phyloP scores from a whole-genome alignment of 139 green algal genomes.

The Pycnococcus provasolii region DNA sequence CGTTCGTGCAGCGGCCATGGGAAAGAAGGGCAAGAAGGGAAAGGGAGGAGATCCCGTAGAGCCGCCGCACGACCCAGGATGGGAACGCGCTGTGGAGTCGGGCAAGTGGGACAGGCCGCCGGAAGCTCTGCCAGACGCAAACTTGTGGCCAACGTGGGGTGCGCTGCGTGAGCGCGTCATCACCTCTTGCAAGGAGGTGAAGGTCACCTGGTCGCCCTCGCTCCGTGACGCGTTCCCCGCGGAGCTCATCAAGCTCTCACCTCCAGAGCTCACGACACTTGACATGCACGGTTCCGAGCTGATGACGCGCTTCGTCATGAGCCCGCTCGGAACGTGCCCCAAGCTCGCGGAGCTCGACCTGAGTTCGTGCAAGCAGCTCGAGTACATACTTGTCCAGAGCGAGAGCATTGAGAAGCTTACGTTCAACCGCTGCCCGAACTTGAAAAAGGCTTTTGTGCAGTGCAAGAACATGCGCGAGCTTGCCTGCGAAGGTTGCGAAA shows the following conservation, averaged over 20 bases:
- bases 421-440: slow-evolving; percentile 36
- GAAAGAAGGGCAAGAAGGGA: slow-evolving; percentile 45
- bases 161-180: slow-evolving; percentile 59
- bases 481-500: slow-evolving; percentile 35
- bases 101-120: slow-evolving; percentile 50
- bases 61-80: slow-evolving; percentile 49
- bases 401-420: slow-evolving; percentile 40
- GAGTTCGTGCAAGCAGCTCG: slow-evolving; percentile 39
- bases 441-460: slow-evolving; percentile 60
- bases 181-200: slow-evolving; percentile 42
- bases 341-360: slow-evolving; percentile 48
- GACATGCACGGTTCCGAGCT: background rate
- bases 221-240: slow-evolving; percentile 56
- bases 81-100: slow-evolving; percentile 58
- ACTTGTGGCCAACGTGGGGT: slow-evolving; percentile 65
- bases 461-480: slow-evolving; percentile 49
- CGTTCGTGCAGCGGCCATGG: slow-evolving; percentile 11
- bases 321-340: slow-evolving; percentile 47
- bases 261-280: slow-evolving; percentile 40
- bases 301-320: slow-evolving; percentile 40
- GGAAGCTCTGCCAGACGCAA: slow-evolving; percentile 53
- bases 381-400: slow-evolving; percentile 56
- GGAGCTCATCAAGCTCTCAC: slow-evolving; percentile 63
- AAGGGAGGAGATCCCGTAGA: slow-evolving; percentile 45
- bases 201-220: slow-evolving; percentile 44